Evolutionary conservation across 164 flowering plant genomes (phyloP), one percentile per base, ranked within the genome.

Genomic region (Akebia trifoliata): DNA sequence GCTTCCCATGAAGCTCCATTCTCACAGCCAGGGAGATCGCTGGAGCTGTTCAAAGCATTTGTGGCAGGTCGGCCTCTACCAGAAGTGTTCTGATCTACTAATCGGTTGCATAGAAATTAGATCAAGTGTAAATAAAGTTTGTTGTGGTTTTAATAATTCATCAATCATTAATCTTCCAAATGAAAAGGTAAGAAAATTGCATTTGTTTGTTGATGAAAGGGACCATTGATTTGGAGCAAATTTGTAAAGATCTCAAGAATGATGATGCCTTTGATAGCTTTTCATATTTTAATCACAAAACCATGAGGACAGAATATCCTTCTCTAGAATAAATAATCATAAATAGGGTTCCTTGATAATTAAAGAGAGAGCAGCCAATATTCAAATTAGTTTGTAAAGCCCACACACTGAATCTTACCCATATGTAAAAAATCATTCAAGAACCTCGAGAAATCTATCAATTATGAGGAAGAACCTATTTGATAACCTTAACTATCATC

Each of bases 1-100:
- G 96, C 96, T 32, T 77, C 96, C 21, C 96, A 88, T 66, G 93
- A 85, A 76, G 96, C 85, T 50, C 96, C 96, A 21, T 86, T 80
- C 71, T 82, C 96, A 1, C 96, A 89, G 72, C 96, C 96, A 3
- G 80, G 74, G 70, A 76, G 96, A 75, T 84, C 96, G 1, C 83
- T 86, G 39, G 90, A 70, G 59, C 67, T 88, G 65, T 82, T 88
- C 73, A 75, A 71, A 68, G 65, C 88, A 10, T 84, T 88, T 61
- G 45, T 88, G 35, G 63, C 65, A 22, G 66, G 87, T 7, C 69
- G 54, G 43, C 84, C 90, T 15, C 66, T 86, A 18, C 96, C 96
- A 6, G 85, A 85, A 68, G 62, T 68, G 1, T 79, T 86, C 77
- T 81, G 73, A 80, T 32, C 28, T 31, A 17, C 18, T 30, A 14